Evolutionary conservation across 345 rosid genomes (phyloP), one percentile per base, ranked within the genome.

Genomic region (Cardamine occulta): DNA sequence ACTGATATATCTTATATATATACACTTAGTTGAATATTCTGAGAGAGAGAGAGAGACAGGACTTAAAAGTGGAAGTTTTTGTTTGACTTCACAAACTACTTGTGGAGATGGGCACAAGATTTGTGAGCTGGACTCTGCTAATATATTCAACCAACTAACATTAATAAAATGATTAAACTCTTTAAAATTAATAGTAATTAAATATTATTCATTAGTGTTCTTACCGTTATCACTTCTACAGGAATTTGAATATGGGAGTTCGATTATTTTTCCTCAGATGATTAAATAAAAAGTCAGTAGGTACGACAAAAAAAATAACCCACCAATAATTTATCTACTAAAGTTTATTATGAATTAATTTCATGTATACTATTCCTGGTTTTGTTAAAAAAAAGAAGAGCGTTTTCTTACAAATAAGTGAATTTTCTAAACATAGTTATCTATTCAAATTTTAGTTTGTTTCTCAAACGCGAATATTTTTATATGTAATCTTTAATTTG

Each of bases 1-100:
- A 37, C 47, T 35, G 6, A 57, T 28, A 64, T 11, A 35, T 70
- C 2, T 31, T n/a, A 35, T 64, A 74, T 54, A 70, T 63, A 63
- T 47, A 39, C 18, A 37, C 18, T 29, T 53, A 40, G 52, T 77
- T 77, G 72, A 70, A 77, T 77, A 78, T 72, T 78, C 26, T 40
- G 12, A 2, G 49, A n/a, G 70, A 10, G 39, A 70, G 28, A 68
- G 51, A 59, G 65, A 63, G 26, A 24, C 0, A 19, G 19, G 54
- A 34, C 3, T 51, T 6, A 18, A 69, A 64, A 39, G 67, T 48
- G 21, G 69, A 72, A 66, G 40, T 72, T 78, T 72, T 72, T 72
- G 77, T 78, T 78, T 78, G 81, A 78, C 81, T 66, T 66, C 51
- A 58, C 77, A 72, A 66, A 51, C 81, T 72, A 72, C 57, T 58